phyloP scores from a whole-genome alignment of 2,329 filamentous ascomycete species.

The Colletotrichum higginsianum region DNA sequence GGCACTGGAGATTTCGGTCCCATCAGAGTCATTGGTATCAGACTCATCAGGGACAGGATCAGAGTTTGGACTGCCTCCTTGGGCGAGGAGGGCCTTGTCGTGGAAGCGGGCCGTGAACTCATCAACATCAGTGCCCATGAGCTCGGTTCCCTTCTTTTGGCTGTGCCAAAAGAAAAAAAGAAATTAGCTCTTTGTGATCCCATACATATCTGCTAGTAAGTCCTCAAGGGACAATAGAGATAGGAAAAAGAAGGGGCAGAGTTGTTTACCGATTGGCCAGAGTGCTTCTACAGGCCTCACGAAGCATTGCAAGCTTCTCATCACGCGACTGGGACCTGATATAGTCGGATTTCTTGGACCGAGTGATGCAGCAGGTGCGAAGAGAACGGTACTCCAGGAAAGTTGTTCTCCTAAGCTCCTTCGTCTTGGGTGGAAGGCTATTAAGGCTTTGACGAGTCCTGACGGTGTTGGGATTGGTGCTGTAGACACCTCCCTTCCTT shows the following conservation, averaged over 20 bases:
- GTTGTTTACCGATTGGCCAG: not conserved
- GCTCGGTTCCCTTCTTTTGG: not conserved
- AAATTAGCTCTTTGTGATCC: no score
- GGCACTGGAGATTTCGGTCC: not conserved
- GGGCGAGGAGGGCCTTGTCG: not conserved
- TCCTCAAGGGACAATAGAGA: not conserved
- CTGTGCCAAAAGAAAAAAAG: not conserved
- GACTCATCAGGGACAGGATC: not conserved
- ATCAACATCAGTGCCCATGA: constrained; percentile 1
- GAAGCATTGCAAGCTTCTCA: constrained; percentile 3
- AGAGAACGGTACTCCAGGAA: constrained; percentile 32
- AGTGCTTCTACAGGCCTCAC: not conserved
- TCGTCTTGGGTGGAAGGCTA: not conserved
- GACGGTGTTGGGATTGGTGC: constrained; percentile 14
- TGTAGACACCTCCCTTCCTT: constrained; percentile 24
- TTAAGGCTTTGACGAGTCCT: constrained; percentile 1
- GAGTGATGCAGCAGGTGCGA: constrained; percentile 3
- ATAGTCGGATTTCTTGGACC: not conserved
- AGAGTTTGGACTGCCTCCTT: not conserved
- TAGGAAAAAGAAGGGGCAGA: not conserved
- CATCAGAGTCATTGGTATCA: not conserved
- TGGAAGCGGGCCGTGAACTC: constrained; percentile 18
- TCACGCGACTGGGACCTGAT: constrained; percentile 2
- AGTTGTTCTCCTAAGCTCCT: not conserved
- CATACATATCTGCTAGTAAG: not conserved